phyloP scores from a whole-genome alignment of 2,329 filamentous ascomycete species.

The Verticillium longisporum region DNA sequence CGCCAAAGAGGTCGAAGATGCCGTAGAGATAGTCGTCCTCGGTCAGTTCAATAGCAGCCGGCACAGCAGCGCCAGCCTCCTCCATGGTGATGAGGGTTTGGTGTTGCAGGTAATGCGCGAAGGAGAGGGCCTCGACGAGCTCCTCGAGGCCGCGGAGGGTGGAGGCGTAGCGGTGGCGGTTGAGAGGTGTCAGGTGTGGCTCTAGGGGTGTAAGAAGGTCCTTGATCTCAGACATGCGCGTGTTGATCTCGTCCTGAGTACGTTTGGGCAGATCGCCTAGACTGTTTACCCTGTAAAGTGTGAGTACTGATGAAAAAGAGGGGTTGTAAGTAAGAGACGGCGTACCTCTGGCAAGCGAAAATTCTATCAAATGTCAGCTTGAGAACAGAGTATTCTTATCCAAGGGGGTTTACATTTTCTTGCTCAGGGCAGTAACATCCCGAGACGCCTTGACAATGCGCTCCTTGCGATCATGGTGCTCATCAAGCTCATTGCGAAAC shows the following conservation, averaged over 20 bases:
- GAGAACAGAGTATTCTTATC: not conserved
- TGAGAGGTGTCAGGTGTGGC: constrained; percentile 69
- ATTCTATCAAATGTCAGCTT: constrained; percentile 19
- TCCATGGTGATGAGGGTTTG: constrained; percentile 67
- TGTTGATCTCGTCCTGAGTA: constrained; percentile 63
- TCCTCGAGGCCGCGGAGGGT: constrained; percentile 87
- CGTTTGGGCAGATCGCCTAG: constrained; percentile 9
- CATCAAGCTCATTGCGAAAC: constrained; percentile 83
- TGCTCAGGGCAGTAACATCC: constrained; percentile 89
- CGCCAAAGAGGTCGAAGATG: constrained; percentile 87
- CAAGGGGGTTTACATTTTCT: constrained; percentile 71
- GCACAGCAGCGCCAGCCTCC: constrained; percentile 46
- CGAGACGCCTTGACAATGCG: constrained; percentile 83
- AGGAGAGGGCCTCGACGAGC: constrained; percentile 85
- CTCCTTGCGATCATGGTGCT: constrained; percentile 90
- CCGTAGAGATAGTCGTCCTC: constrained; percentile 84
- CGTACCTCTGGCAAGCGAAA: constrained; percentile 30
- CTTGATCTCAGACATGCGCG: constrained; percentile 64
- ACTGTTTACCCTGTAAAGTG: constrained; percentile 6
- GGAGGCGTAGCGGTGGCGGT: constrained; percentile 73
- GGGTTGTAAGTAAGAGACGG: not conserved
- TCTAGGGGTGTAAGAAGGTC: constrained; percentile 61
- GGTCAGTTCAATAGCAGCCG: constrained; percentile 55
- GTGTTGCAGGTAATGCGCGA: constrained; percentile 77
- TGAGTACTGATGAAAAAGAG: constrained; percentile 2